Conservation (phyloP, 371 early-diverging fungal species). For the Hamiltosporidium magnivora region DNA sequence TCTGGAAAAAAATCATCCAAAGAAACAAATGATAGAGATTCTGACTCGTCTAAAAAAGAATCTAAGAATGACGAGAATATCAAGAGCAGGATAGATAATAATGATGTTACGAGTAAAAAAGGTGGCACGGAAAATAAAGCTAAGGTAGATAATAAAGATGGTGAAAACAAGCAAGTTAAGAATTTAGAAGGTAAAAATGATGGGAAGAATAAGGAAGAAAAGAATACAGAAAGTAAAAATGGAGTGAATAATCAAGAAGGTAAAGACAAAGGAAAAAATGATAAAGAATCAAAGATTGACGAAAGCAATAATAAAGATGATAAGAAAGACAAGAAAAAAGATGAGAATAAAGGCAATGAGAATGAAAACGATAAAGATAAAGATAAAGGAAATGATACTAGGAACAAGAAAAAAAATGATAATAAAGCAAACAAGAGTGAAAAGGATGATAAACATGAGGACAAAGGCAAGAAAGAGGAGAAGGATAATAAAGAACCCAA, state of each 20-base stretch:
- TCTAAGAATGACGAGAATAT: no score
- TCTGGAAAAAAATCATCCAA: slow-evolving; percentile 12
- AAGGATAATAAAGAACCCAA: not conserved
- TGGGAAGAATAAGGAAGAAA: not conserved
- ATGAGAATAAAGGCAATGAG: not conserved
- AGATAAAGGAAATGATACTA: not conserved
- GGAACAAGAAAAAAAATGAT: no score
- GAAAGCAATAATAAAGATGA: not conserved
- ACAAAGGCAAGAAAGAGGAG: not conserved
- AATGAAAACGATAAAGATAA: not conserved
- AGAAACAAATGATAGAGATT: not conserved
- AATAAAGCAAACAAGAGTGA: no score
- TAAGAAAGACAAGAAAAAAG: not conserved
- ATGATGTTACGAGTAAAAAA: no score
- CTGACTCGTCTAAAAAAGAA: no score
- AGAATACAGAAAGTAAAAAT: not conserved
- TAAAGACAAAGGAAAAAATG: not conserved
- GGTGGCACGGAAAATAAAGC: not conserved
- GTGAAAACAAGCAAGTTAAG: not conserved
- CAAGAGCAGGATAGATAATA: no score
- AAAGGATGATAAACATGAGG: no score
- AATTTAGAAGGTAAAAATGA: not conserved
- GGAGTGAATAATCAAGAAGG: not conserved
- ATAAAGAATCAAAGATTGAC: not conserved
- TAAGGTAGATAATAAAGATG: not conserved